Conservation (phyloP, 768 basidiomycete species). For the Auriculariales sp. region DNA sequence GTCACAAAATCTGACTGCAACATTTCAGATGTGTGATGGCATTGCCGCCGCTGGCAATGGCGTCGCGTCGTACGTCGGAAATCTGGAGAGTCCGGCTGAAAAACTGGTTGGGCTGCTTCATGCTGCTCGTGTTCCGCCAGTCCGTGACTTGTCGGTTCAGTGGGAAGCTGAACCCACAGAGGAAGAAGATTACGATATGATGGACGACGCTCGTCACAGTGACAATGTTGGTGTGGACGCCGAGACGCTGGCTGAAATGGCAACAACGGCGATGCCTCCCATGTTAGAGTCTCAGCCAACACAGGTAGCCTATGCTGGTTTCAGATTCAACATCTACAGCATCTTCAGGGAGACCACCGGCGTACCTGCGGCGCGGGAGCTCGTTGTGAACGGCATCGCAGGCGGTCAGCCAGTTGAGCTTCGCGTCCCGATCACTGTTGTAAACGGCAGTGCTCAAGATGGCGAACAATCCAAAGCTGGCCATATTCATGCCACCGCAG, state of each 20-base stretch:
- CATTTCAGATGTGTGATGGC: slow-evolving; percentile 28
- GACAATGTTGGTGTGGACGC: too few relatives aligned
- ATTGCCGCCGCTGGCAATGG: slow-evolving; percentile 44
- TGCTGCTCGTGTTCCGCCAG: slow-evolving; percentile 32
- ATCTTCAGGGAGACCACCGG: slow-evolving; percentile 1
- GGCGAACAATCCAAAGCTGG: too few relatives aligned
- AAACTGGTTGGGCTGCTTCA: slow-evolving; percentile 37
- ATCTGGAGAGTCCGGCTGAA: slow-evolving; percentile 29
- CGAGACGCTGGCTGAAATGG: not conserved
- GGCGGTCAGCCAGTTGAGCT: not conserved
- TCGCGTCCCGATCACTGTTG: too few relatives aligned
- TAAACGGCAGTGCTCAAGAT: too few relatives aligned
- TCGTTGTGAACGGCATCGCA: not conserved
- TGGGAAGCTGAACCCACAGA: too few relatives aligned
- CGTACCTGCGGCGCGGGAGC: not conserved
- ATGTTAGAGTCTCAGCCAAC: slow-evolving; percentile 1
- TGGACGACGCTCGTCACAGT: not conserved
- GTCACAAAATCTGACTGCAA: too few relatives aligned
- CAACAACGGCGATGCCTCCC: not conserved
- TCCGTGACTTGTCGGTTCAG: slow-evolving; percentile 32
- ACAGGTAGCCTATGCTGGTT: slow-evolving; percentile 5
- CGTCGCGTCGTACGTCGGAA: slow-evolving; percentile 28
- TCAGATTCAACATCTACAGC: slow-evolving; percentile 8
- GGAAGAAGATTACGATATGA: slow-evolving; percentile 7
- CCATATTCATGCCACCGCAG: too few relatives aligned